Conservation (phyloP, 2,329 filamentous ascomycete genomes). For the Penicillium sp. region DNA sequence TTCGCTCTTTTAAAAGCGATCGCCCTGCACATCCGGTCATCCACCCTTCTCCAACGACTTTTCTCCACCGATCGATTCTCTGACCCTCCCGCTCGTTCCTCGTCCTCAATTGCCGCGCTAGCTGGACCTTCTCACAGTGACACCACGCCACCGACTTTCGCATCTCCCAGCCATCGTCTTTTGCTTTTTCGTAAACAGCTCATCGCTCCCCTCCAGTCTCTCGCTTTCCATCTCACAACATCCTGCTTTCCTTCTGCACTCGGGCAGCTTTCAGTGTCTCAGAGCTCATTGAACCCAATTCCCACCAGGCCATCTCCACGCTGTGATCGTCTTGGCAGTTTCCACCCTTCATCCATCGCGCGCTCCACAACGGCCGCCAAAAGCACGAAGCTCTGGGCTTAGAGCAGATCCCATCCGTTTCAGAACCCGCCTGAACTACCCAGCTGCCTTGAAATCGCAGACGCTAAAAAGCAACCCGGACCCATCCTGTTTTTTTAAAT, state of each 20-base stretch:
- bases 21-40: conserved; percentile 4
- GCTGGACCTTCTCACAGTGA: neutral
- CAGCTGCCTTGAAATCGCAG: conserved; percentile 31
- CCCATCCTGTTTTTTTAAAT: conserved; percentile 15
- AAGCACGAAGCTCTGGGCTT: conserved; percentile 12
- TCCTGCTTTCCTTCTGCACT: neutral
- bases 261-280: neutral
- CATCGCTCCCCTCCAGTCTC: neutral
- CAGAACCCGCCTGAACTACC: conserved; percentile 10
- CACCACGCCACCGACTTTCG: neutral
- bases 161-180: neutral
- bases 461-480: conserved; percentile 28
- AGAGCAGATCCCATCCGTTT: conserved; percentile 33
- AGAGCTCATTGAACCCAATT: neutral
- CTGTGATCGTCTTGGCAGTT: conserved; percentile 32
- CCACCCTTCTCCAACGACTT: conserved; percentile 11
- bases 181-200: neutral
- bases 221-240: neutral
- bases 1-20: conserved; percentile 2
- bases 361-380: conserved; percentile 23
- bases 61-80: neutral
- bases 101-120: too few relatives aligned
- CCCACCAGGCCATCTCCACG: neutral
- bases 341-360: conserved; percentile 13
- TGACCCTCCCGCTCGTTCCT: neutral